Percentiles rank a stretch among this genome's conserved stretches.
These are phyloP conservation scores for Talaromyces sp. DNA, from an alignment of 2,329 filamentous ascomycete genomes.

Conservation along the genomic window DNA sequence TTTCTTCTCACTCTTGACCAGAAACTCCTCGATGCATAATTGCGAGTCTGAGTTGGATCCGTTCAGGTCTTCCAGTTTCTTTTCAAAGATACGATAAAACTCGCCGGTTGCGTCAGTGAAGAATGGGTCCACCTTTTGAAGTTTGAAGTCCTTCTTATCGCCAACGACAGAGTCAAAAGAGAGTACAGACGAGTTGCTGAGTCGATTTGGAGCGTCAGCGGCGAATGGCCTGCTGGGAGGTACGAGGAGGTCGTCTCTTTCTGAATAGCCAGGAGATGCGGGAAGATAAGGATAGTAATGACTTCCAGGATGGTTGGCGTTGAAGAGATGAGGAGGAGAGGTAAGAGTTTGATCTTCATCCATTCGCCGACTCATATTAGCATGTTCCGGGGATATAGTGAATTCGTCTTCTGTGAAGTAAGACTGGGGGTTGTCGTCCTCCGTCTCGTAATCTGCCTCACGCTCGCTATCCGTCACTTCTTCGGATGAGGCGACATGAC, in stretches of 20 bases:
- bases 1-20: slow-evolving; percentile 61
- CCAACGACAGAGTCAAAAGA: slow-evolving; percentile 55
- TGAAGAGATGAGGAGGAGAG: background rate
- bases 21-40: slow-evolving; percentile 61
- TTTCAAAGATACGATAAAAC: slow-evolving; percentile 56
- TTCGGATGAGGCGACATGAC: slow-evolving; percentile 7
- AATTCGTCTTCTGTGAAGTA: slow-evolving; percentile 38
- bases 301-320: background rate
- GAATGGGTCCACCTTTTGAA: slow-evolving; percentile 63
- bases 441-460: slow-evolving; percentile 34
- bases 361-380: slow-evolving; percentile 27
- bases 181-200: slow-evolving; percentile 45
- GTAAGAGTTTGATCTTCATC: slow-evolving; percentile 17
- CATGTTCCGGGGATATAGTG: slow-evolving; percentile 31
- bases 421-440: slow-evolving; percentile 27
- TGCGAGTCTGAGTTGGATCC: slow-evolving; percentile 54
- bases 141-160: slow-evolving; percentile 56
- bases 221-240: slow-evolving; percentile 27
- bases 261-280: slow-evolving; percentile 25
- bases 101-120: slow-evolving; percentile 61
- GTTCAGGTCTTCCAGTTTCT: slow-evolving; percentile 51
- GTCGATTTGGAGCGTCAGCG: slow-evolving; percentile 28
- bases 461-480: slow-evolving; percentile 29
- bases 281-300: slow-evolving; percentile 18
- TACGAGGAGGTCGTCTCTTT: slow-evolving; percentile 30